Conservation (phyloP, 2,329 filamentous ascomycete species). For the Botrytis medusae region DNA sequence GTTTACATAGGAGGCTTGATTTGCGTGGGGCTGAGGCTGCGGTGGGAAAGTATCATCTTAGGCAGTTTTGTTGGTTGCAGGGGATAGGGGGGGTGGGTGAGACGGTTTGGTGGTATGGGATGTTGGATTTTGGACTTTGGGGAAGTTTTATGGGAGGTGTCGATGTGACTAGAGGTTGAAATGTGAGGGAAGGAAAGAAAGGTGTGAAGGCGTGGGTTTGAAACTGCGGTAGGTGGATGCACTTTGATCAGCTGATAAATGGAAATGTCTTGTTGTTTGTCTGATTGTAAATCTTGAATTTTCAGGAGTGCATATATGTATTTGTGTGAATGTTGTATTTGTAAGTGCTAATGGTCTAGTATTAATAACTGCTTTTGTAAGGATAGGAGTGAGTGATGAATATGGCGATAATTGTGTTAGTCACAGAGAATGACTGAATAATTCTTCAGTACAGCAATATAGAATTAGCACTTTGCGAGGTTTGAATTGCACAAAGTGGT, state of each 20-base stretch:
- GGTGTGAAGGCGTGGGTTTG: not conserved
- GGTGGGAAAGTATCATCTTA: not conserved
- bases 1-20: not conserved
- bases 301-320: not conserved
- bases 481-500: rapidly evolving
- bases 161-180: not conserved
- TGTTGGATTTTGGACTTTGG: not conserved
- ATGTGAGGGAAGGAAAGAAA: not conserved
- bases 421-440: not conserved
- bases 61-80: not conserved
- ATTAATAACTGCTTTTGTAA: not conserved
- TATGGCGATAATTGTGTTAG: not conserved
- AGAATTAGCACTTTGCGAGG: not conserved
- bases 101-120: not conserved
- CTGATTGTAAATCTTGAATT: not conserved
- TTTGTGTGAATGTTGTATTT: not conserved
- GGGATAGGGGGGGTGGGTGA: too few relatives aligned
- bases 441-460: not conserved
- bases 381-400: not conserved
- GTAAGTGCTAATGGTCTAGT: not conserved
- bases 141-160: too few relatives aligned
- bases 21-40: too few relatives aligned
- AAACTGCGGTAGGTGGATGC: not conserved
- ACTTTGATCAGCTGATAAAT: not conserved
- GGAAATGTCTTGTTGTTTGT: not conserved